Evolutionary conservation across 495 filamentous ascomycete species (phyloP), one percentile per base, ranked within the genome.

Genomic region (Hypoxylon cercidicola): DNA sequence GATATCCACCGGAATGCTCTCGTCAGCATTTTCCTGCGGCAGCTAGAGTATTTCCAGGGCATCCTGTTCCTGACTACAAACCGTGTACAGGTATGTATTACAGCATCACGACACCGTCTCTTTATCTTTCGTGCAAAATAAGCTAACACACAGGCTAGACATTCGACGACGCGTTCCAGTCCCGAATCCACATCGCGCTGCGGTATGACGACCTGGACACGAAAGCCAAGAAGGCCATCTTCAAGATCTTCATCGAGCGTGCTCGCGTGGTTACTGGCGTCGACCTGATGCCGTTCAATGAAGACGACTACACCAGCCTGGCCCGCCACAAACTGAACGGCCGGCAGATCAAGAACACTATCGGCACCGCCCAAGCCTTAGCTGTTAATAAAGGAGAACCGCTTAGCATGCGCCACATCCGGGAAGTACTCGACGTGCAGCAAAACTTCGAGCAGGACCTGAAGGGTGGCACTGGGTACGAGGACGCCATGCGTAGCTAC

Each of bases 331-430:
- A 87, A 39, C 76, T 97, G 53, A 97, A 97, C 69, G 93, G 93
- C n/a, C 86, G 93, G 60, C 93, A 96, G 82, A 97, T 97, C 83
- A 97, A 97, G 80, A 97, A 97, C 74, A 90, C 88, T 4, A 89
- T 96, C 41, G 85, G 91, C 51, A 93, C 92, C 2, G 91, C 93
- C 0, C 93, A 97, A 74, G 89, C 90, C 0, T 81, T 97, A 12
- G 93, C 93, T 3, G 85, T 95, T 58, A 90, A 92, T 63, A 90
- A 93, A 72, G 79, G 80, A 37, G 82, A 87, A 37, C 81, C 82
- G 0, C 81, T 97, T 5, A 82, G 84, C 1, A 93, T 96, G 88
- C 84, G 86, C 41, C 91, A 96, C 72, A 92, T 97, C 77, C 88
- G 87, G 64, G 84, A 88, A 48, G 91, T 96, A 15, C 83, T 97